Base-by-base conservation (phyloP, 768 basidiomycete genomes). In the Cubamyces sp. region DNA sequence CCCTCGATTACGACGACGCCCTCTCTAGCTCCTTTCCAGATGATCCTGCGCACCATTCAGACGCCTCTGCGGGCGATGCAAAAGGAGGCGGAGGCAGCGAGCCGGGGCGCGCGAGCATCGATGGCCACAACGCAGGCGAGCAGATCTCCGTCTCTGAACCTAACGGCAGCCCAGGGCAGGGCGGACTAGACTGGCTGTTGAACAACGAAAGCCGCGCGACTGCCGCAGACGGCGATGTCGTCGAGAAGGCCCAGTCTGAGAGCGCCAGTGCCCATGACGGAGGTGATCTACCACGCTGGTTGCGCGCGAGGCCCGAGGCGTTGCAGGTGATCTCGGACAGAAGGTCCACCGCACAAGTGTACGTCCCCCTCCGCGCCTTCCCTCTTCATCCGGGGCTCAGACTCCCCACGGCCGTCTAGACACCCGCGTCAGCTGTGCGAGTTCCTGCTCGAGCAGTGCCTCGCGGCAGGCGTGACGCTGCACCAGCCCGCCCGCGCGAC, bases 341-440 rank as follows among this genome's bases (percentile, higher is more conserved):
- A 18, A 56, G 49, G 19, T 66, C 71, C 41, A 75, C 74, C 3
- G 74, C 70, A 5, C 73, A 73, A 63, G 66, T 74, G 73, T 75
- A 61, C 51, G 74, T 72, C 42, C 47, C 26, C 15, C 30, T 21
- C 45, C 48, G 14, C 15, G 9, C 18, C 41, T n/a, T n/a, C 37
- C 14, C 14, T 12, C 34, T 5, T n/a, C 48, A 34, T 58, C 11
- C 47, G 43, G 28, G 61, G 19, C 53, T 30, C 51, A 41, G 60
- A 52, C 39, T 43, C 23, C 34, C 30, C 6, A 28, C 26, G 28
- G 28, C 46, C 55, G 26, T 25, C 26, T 63, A 74, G 73, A 39
- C 65, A 71, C 49, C 74, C 73, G 11, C 57, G 65, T 40, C 70
- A 65, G 52, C 66, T 76, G 34, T 74, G 71, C 62, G 61, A 71